Percentiles rank a stretch among this genome's conserved stretches.
Evolutionary conservation across 495 filamentous ascomycete genomes (phyloP).

Genomic region (Hyaloscypha bicolor): DNA sequence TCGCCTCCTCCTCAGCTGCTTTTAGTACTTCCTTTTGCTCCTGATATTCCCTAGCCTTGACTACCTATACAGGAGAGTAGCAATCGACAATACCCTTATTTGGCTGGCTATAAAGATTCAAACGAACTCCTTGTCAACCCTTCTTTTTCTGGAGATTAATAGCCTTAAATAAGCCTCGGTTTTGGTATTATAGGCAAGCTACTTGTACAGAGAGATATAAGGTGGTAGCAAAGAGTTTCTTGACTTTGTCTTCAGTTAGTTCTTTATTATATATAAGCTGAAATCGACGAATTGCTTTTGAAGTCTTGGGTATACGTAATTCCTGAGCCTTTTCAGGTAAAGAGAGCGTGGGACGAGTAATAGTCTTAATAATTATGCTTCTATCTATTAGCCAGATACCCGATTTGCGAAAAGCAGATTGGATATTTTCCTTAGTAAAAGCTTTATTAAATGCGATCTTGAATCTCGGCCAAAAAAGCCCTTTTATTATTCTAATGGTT

Average conservation of each 20-base stretch:
- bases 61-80: constrained; percentile 1
- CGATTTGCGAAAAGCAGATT: not conserved
- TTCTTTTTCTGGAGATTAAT: constrained; percentile 1
- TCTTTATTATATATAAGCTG: not conserved
- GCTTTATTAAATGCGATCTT: not conserved
- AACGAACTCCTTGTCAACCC: not conserved
- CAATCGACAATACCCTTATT: constrained; percentile 1
- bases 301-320: not conserved
- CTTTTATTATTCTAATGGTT: not conserved
- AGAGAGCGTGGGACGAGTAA: not conserved
- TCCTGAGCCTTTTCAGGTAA: not conserved
- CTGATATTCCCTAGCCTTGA: not conserved
- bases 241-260: not conserved
- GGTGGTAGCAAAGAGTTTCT: not conserved
- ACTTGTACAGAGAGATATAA: not conserved
- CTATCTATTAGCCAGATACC: not conserved
- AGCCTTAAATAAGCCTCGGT: not conserved
- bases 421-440: not conserved
- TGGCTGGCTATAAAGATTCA: constrained; percentile 3
- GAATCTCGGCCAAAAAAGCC: not conserved
- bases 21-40: not conserved
- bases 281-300: not conserved
- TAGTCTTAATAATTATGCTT: not conserved
- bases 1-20: not conserved
- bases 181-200: not conserved